Percentiles rank a stretch among this genome's conserved stretches.
Conservation (phyloP, 768 basidiomycete genomes). For the Amanita inopinata region DNA sequence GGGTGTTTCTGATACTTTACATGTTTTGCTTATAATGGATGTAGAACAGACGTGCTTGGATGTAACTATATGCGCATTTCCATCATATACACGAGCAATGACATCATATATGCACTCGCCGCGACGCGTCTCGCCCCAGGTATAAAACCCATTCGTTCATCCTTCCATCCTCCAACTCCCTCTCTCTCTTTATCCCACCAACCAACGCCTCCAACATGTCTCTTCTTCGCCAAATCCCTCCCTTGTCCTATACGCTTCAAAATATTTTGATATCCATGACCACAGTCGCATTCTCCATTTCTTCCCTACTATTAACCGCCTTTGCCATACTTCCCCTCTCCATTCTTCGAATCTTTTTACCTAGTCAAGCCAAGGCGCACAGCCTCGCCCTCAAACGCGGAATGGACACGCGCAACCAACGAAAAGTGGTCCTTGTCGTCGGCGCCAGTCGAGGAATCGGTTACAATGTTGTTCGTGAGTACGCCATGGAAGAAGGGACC, state of each 20-base stretch:
- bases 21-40: too few relatives aligned
- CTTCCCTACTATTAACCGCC: slow-evolving; percentile 16
- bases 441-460: slow-evolving; percentile 21
- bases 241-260: slow-evolving; percentile 17
- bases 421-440: slow-evolving; percentile 20
- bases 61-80: too few relatives aligned
- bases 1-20: too few relatives aligned
- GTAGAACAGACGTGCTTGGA: too few relatives aligned
- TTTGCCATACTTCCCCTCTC: slow-evolving; percentile 16
- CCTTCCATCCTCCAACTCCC: too few relatives aligned
- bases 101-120: too few relatives aligned
- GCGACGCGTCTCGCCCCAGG: too few relatives aligned
- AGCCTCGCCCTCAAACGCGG: neutral
- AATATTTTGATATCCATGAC: slow-evolving; percentile 19
- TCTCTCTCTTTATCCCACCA: neutral
- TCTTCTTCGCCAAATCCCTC: slow-evolving; percentile 15
- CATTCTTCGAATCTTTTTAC: slow-evolving; percentile 9
- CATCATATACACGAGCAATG: too few relatives aligned
- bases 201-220: neutral
- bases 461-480: slow-evolving; percentile 19
- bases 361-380: neutral
- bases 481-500: slow-evolving; percentile 16
- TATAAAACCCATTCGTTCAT: too few relatives aligned
- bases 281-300: slow-evolving; percentile 12
- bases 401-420: slow-evolving; percentile 7